Percentiles rank a stretch among this genome's conserved stretches.
Conservation (phyloP, 2,329 filamentous ascomycete species). For the Botryotinia globosa region DNA sequence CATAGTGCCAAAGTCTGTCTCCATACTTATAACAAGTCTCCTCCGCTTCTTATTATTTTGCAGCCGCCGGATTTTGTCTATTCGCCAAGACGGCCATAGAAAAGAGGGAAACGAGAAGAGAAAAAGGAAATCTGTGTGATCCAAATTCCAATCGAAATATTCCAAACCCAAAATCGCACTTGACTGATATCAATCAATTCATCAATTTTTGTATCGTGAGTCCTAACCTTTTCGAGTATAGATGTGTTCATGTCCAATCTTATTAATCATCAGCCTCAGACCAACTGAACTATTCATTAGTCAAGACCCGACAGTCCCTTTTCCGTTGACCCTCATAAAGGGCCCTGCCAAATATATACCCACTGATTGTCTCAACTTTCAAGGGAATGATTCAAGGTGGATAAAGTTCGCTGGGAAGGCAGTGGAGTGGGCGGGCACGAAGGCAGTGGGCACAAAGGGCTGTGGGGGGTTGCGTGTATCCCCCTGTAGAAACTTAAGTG, state of each 20-base stretch:
- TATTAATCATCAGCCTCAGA: not conserved
- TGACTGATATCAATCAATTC: not conserved
- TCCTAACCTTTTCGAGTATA: not conserved
- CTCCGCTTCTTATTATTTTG: slow-evolving; percentile 7
- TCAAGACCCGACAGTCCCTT: not conserved
- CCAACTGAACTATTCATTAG: not conserved
- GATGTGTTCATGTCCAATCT: not conserved
- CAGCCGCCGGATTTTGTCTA: slow-evolving; percentile 8
- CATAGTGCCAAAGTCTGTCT: no score
- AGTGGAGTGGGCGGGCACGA: no score
- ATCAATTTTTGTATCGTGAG: not conserved
- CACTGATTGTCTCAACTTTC: slow-evolving; percentile 2
- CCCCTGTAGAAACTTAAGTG: not conserved
- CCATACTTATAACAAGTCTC: not conserved
- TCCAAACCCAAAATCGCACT: not conserved
- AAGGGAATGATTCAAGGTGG: slow-evolving; percentile 3
- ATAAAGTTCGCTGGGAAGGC: slow-evolving; percentile 8
- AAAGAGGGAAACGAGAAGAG: slow-evolving; percentile 1
- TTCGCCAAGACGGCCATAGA: slow-evolving; percentile 6
- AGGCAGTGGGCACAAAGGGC: no score
- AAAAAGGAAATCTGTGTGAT: not conserved
- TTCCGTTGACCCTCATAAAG: not conserved
- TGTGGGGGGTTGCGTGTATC: slow-evolving; percentile 16
- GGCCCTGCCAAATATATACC: not conserved
- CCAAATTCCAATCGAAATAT: slow-evolving; percentile 7